Evolutionary conservation across 352 stramenopile genomes (phyloP), one percentile per base, ranked within the genome.

Genomic region (Blastocystis sp.): DNA sequence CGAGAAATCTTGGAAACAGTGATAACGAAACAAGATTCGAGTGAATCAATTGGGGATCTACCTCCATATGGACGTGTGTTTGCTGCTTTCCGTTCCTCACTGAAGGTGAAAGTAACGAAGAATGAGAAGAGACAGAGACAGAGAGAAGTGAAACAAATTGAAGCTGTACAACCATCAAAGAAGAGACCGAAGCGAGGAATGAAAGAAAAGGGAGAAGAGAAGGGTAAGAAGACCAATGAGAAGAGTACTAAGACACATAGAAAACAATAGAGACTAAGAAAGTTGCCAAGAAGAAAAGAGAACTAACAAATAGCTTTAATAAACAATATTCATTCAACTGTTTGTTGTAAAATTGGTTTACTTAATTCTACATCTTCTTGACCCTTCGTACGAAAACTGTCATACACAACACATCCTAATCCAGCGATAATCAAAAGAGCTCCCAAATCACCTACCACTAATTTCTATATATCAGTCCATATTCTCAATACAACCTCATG

Each of bases 21-120:
- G 27, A 30, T 81, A 40, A 7, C 51, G 27, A 24, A 19, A 42
- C 30, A 79, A 27, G 68, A 79, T 57, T 15, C 54, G 6, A 53
- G n/a, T 42, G 27, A 54, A 35, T 42, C 54, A 0, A 27, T 75
- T 24, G 35, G 19, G 4, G 62, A 75, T 15, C 24, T 44, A 79
- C 68, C 33, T 33, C 54, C 54, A 6, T 79, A 79, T 57, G 27
- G 54, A 9, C 24, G 44, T 24, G 68, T 79, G 37, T 58, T 79
- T 56, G 24, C 40, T 27, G 68, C 68, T n/a, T 79, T 79, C 68
- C 68, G 68, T 42, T 42, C 68, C 5, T 42, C 68, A 27, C n/a
- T 79, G 68, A 79, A 58, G n/a, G 58, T 60, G 68, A 53, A 79
- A 35, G 57, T 15, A 57, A 53, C 33, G 68, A 57, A 58, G 68